These are phyloP conservation scores for Dictyostelium brefeldianum DNA, from an alignment of 78 protist genomes.

Conservation along the genomic window DNA sequence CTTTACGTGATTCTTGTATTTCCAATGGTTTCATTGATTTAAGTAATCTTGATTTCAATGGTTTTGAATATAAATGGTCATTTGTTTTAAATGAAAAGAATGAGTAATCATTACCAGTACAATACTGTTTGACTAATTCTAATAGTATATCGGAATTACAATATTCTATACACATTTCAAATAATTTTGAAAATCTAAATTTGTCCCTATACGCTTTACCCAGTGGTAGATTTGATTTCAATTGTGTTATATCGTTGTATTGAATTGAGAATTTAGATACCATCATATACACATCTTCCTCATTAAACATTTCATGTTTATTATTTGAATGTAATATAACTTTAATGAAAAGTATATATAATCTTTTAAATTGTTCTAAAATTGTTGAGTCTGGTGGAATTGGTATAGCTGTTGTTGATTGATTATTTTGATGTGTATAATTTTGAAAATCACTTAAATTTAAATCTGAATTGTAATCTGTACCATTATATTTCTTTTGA, in stretches of 20 bases:
- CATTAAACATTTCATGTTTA: constrained; percentile 8
- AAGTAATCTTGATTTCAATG: neutral
- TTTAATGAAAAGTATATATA: neutral
- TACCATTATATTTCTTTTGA: constrained; percentile 2
- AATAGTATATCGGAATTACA: neutral
- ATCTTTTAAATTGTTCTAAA: neutral
- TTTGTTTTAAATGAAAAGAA: neutral
- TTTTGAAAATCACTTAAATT: neutral
- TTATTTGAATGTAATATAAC: neutral
- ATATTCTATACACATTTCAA: constrained; percentile 16
- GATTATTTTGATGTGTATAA: neutral
- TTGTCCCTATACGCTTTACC: neutral
- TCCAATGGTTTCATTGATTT: neutral
- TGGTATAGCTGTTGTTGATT: neutral
- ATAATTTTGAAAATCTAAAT: neutral
- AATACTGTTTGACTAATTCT: neutral
- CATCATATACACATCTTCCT: neutral
- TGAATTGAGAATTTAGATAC: neutral
- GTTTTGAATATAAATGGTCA: neutral
- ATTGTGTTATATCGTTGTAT: constrained; percentile 3
- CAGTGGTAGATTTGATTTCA: constrained; percentile 4
- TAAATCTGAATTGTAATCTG: constrained; percentile 1
- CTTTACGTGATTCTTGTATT: neutral
- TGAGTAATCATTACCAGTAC: neutral
- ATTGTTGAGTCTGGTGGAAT: neutral